These are phyloP conservation scores for Pestalotiopsis sp. DNA, from an alignment of 2,329 filamentous ascomycete species.

Conservation along the genomic window DNA sequence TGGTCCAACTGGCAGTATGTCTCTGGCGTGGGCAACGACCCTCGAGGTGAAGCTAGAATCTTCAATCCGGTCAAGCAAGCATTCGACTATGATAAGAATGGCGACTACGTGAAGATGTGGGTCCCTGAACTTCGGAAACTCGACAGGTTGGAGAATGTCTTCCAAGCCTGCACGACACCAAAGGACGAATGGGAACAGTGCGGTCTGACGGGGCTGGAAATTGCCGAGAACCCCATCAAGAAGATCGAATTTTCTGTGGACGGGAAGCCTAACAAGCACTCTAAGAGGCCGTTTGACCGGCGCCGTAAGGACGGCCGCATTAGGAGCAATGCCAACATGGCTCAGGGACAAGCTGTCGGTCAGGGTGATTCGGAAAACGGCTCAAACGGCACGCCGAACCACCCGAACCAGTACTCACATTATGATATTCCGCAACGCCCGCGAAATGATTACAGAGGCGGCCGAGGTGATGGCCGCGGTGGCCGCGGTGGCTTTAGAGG, in stretches of 20 bases:
- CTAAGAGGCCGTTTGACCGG: conserved; percentile 36
- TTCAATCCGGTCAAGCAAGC: conserved; percentile 85
- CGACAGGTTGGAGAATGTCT: conserved; percentile 59
- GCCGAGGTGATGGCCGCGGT: conserved; percentile 13
- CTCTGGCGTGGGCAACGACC: conserved; percentile 79
- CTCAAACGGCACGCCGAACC: background rate
- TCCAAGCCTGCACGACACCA: conserved; percentile 70
- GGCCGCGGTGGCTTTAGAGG: conserved; percentile 15
- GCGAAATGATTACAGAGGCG: conserved; percentile 27
- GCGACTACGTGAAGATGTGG: conserved; percentile 74
- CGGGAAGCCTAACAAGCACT: conserved; percentile 42
- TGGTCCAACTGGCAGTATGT: conserved; percentile 88
- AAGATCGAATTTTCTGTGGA: conserved; percentile 67
- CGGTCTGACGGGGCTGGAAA: conserved; percentile 60
- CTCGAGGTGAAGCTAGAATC: conserved; percentile 69
- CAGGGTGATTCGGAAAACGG: conserved; percentile 8
- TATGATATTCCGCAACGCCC: conserved; percentile 13
- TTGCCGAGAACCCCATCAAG: conserved; percentile 69
- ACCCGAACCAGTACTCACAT: conserved; percentile 10
- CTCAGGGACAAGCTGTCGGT: background rate
- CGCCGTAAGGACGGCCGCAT: conserved; percentile 29
- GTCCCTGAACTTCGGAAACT: conserved; percentile 67
- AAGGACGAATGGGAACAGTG: conserved; percentile 59
- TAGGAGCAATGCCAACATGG: conserved; percentile 22
- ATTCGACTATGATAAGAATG: conserved; percentile 74